Evolutionary conservation across 2,329 filamentous ascomycete genomes (phyloP).

Genomic region (Aspergillus piperis): DNA sequence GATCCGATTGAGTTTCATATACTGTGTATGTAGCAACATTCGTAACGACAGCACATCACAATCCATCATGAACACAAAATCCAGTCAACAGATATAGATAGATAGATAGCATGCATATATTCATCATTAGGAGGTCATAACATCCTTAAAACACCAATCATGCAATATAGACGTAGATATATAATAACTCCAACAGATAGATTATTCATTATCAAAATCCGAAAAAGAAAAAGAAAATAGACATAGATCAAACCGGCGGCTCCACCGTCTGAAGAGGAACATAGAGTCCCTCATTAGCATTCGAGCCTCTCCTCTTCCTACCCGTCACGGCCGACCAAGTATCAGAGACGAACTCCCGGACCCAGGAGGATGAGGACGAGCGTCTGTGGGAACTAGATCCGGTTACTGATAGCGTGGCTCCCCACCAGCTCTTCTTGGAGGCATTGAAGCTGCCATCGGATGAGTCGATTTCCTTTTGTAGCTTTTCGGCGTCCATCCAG

Average conservation of each 20-base stretch:
- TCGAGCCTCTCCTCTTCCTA: conserved; percentile 22
- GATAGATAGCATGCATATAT: background rate
- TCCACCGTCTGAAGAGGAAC: conserved; percentile 50
- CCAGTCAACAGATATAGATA: background rate
- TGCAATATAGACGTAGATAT: background rate
- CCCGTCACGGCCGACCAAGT: conserved; percentile 35
- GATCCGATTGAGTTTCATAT: background rate
- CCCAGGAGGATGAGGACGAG: conserved; percentile 22
- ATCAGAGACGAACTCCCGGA: conserved; percentile 21
- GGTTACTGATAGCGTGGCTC: conserved; percentile 27
- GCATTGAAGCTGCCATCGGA: conserved; percentile 24
- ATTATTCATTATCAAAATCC: background rate
- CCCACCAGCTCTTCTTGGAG: conserved; percentile 33
- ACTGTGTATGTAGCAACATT: background rate
- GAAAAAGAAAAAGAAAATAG: background rate
- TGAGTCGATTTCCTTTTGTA: conserved; percentile 58
- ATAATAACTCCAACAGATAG: conserved; percentile 5
- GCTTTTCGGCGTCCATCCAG: conserved; percentile 77
- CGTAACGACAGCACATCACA: too few relatives aligned
- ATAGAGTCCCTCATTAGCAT: conserved; percentile 43
- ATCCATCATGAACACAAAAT: background rate
- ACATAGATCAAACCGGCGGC: conserved; percentile 32
- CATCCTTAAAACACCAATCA: background rate
- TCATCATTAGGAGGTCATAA: background rate
- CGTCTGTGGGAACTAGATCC: conserved; percentile 20